These are phyloP conservation scores for Coprinopsis strossmayeri DNA, from an alignment of 768 basidiomycete genomes.

Conservation along the genomic window DNA sequence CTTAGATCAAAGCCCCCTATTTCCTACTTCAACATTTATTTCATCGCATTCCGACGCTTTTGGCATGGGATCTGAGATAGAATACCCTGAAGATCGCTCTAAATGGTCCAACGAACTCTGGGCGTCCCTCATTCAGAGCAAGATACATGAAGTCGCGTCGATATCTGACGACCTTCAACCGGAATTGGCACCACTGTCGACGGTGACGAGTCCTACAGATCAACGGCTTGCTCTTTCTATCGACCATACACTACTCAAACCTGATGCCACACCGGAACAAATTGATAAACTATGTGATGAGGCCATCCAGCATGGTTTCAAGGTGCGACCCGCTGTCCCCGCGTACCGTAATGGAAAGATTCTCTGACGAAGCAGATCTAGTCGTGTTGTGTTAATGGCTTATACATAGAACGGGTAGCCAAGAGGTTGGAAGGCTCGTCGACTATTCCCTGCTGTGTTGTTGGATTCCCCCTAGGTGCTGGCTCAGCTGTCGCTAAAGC, in stretches of 20 bases:
- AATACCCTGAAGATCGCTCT: background rate
- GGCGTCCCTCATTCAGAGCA: slow-evolving; percentile 7
- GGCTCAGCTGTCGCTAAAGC: slow-evolving; percentile 35
- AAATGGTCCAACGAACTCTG: slow-evolving; percentile 10
- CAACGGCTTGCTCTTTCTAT: slow-evolving; percentile 31
- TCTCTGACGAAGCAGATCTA: slow-evolving; percentile 13
- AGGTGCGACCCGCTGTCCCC: slow-evolving; percentile 21
- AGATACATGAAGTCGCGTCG: background rate
- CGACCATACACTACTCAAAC: slow-evolving; percentile 46
- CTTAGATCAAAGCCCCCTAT: no score
- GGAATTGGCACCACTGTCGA: slow-evolving; percentile 2
- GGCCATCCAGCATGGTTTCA: slow-evolving; percentile 41
- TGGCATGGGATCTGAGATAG: no score
- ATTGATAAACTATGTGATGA: slow-evolving; percentile 43
- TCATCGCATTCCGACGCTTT: no score
- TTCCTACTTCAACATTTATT: no score
- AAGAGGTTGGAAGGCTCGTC: slow-evolving; percentile 31
- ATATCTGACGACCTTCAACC: background rate
- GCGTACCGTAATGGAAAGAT: background rate
- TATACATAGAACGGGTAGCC: slow-evolving; percentile 35
- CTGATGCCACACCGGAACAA: slow-evolving; percentile 38
- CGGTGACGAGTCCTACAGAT: slow-evolving; percentile 19
- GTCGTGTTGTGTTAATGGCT: slow-evolving; percentile 49
- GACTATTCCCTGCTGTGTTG: slow-evolving; percentile 37
- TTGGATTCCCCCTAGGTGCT: slow-evolving; percentile 48